Base-by-base conservation (phyloP, 2,329 filamentous ascomycete genomes). In the Elsinoe arachidis region DNA sequence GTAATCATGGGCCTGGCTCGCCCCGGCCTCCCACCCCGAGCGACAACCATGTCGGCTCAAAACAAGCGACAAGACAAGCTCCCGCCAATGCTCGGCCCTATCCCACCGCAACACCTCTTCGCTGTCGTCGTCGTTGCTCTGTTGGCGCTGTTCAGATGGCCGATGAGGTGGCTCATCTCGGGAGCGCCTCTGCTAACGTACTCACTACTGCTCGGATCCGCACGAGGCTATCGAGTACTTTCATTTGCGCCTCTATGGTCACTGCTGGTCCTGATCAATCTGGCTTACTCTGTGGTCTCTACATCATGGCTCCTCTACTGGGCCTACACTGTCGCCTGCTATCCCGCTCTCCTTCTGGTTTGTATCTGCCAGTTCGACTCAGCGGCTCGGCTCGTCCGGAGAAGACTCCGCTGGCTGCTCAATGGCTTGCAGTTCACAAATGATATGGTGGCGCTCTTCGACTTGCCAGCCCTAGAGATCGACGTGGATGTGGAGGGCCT, bases 281-380 rank as follows among this genome's bases (percentile, higher is more conserved):
- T 79, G 2, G 60, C 68, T 0, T 80, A 79, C 62, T 70, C 72
- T 2, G 66, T 80, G 10, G 73, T 69, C 46, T 70, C 77, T 11
- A 80, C 77, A 12, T 80, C 78, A 61, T 80, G 78, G 78, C 72
- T 80, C 1, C 68, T 80, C 0, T 75, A 76, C 56, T 72, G 70
- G 62, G 61, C 72, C 1, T 80, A 77, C 61, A 63, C 69, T 2
- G 62, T 64, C 0, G 47, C 61, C 1, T 78, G 76, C 61, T 79
- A 75, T 62, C 70, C 73, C 1, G 59, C 67, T 1, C 69, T 76
- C 43, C 61, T 73, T 5, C 56, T 79, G 12, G 70, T 73, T 2
- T 76, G 72, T 41, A 63, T 80, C 3, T 75, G 73, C 54, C 76
- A 79, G 59, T 80, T 78, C 63, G 66, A 74, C 5, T 59, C 61